Conservation (phyloP, 2,329 filamentous ascomycete genomes). For the Exserohilum turcica region DNA sequence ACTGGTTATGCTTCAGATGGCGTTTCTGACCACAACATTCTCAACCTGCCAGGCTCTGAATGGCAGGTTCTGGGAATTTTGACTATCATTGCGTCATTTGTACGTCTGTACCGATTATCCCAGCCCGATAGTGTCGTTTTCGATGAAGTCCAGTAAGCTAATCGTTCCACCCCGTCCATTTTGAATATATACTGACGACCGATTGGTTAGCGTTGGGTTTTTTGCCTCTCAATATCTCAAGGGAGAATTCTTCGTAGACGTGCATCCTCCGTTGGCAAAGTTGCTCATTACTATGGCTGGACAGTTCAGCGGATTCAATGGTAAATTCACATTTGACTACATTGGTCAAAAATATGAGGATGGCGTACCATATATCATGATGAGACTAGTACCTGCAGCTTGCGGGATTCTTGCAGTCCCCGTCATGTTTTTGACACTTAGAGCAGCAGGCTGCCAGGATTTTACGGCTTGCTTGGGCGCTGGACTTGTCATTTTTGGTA, state of each 20-base stretch:
- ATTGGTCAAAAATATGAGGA: constrained; percentile 99
- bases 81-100: constrained; percentile 74
- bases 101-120: constrained; percentile 94
- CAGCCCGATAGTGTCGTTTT: constrained; percentile 96
- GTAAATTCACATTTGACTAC: constrained; percentile 97
- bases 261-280: constrained; percentile 97
- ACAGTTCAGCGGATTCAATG: constrained; percentile 93
- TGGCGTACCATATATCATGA: constrained; percentile 95
- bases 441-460: constrained; percentile 86
- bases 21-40: constrained; percentile 88
- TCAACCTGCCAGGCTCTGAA: constrained; percentile 81
- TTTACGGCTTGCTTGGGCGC: constrained; percentile 83
- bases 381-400: constrained; percentile 90
- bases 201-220: constrained; percentile 83
- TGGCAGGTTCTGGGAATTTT: constrained; percentile 76
- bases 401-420: constrained; percentile 88
- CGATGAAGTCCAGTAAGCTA: constrained; percentile 96
- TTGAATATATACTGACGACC: constrained; percentile 26
- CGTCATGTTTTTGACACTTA: constrained; percentile 92
- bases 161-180: neutral
- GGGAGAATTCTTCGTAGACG: constrained; percentile 99
- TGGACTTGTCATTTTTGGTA: constrained; percentile 87
- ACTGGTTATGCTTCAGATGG: constrained; percentile 74
- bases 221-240: constrained; percentile 99
- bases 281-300: constrained; percentile 93